phyloP scores from a whole-genome alignment of 2,329 filamentous ascomycete species.

The Arthroderma sp. region DNA sequence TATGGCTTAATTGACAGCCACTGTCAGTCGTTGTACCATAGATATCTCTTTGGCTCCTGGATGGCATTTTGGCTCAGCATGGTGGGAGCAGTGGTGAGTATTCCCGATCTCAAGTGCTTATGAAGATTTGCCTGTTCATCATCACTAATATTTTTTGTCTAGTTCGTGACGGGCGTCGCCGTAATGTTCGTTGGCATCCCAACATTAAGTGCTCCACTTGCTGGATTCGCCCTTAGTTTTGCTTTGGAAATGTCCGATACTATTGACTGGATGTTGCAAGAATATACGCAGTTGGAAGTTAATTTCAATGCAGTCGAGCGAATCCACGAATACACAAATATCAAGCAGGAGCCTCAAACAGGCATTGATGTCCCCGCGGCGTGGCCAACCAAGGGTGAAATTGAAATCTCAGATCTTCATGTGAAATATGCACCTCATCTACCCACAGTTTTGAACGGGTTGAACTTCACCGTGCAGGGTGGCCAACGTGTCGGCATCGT shows the following conservation, averaged over 20 bases:
- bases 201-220: neutral
- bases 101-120: neutral
- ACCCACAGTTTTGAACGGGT: constrained; percentile 80
- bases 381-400: neutral
- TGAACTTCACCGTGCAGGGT: constrained; percentile 74
- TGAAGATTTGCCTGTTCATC: neutral
- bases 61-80: neutral
- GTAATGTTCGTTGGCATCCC: neutral
- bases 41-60: neutral
- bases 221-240: constrained; percentile 1
- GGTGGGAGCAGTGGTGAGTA: neutral
- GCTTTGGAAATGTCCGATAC: neutral
- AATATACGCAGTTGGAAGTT: constrained; percentile 1
- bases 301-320: constrained; percentile 1
- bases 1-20: neutral
- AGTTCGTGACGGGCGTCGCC: neutral
- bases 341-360: constrained; percentile 1
- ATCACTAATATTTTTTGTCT: neutral
- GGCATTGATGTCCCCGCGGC: neutral
- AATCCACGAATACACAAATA: neutral
- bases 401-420: constrained; percentile 68
- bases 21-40: neutral
- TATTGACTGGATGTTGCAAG: neutral
- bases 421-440: constrained; percentile 80
- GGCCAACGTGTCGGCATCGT: constrained; percentile 92